Conservation (phyloP, 192 early-diverging fungal species). For the Thoreauomyces humboldtii region DNA sequence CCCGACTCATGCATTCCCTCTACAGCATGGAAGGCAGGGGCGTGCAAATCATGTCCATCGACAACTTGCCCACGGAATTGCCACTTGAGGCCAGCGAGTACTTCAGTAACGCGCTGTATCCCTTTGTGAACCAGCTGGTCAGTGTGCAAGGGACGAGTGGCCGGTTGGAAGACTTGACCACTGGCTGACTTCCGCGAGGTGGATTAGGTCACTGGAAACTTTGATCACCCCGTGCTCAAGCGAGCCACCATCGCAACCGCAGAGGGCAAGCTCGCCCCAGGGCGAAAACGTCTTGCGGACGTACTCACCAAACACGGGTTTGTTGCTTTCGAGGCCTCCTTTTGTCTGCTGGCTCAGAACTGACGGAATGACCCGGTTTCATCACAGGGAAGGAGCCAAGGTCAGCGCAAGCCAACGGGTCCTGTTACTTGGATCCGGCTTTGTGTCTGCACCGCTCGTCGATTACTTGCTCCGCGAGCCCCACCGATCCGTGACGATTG, state of each 20-base stretch:
- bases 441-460: conserved; percentile 88
- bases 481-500: conserved; percentile 68
- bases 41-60: conserved; percentile 96
- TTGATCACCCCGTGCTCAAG: conserved; percentile 67
- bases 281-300: conserved; percentile 52
- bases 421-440: conserved; percentile 82
- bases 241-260: conserved; percentile 73
- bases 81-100: conserved; percentile 91
- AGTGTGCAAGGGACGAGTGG: conserved; percentile 21
- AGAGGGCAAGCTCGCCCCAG: conserved; percentile 59
- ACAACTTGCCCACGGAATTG: conserved; percentile 95
- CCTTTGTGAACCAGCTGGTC: conserved; percentile 79
- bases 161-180: conserved; percentile 1
- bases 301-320: conserved; percentile 39
- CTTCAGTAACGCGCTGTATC: conserved; percentile 84
- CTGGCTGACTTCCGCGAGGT: neutral
- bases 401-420: conserved; percentile 49
- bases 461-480: conserved; percentile 72
- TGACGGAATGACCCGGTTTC: neutral
- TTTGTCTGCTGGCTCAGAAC: neutral
- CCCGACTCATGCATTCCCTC: neutral
- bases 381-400: conserved; percentile 36
- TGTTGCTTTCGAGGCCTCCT: too few relatives aligned
- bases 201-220: conserved; percentile 50
- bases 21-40: conserved; percentile 71